Percentiles rank a stretch among this genome's conserved stretches.
Conservation (phyloP, 2,329 filamentous ascomycete species). For the Sporothrix brasiliensis region DNA sequence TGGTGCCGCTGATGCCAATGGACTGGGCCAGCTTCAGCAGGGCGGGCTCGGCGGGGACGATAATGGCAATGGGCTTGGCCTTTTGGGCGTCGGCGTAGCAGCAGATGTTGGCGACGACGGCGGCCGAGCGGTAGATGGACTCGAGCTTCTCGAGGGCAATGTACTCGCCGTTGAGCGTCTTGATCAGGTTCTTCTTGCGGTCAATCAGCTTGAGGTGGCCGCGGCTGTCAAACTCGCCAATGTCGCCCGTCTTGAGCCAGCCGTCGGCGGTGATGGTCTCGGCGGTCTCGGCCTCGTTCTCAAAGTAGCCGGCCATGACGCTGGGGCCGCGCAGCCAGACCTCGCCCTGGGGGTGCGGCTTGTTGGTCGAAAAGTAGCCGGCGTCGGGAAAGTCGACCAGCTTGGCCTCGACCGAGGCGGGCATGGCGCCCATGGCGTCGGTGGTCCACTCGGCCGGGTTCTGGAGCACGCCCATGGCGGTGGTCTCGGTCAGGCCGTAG, state of each 20-base stretch:
- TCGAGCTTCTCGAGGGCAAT: conserved; percentile 76
- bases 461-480: conserved; percentile 73
- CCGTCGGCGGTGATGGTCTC: conserved; percentile 70
- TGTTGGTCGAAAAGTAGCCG: conserved; percentile 75
- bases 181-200: conserved; percentile 87
- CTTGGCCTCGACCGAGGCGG: conserved; percentile 76
- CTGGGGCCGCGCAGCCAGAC: conserved; percentile 81
- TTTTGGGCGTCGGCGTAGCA: conserved; percentile 57
- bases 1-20: conserved; percentile 53
- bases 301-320: conserved; percentile 72
- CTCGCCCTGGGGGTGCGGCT: conserved; percentile 77
- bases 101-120: conserved; percentile 59
- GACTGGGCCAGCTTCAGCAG: conserved; percentile 55
- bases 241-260: conserved; percentile 88
- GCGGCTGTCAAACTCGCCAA: conserved; percentile 73
- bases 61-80: conserved; percentile 59
- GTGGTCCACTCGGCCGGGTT: conserved; percentile 80
- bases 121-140: conserved; percentile 55
- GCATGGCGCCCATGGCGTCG: conserved; percentile 71
- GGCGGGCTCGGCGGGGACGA: conserved; percentile 59
- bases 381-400: conserved; percentile 84
- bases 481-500: conserved; percentile 85
- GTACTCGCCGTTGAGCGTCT: conserved; percentile 80
- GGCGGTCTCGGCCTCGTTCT: conserved; percentile 75
- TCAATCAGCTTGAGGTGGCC: conserved; percentile 77